These are phyloP conservation scores for Diplotaxis tenuifolia DNA, from an alignment of 345 rosid species.

Conservation along the genomic window DNA sequence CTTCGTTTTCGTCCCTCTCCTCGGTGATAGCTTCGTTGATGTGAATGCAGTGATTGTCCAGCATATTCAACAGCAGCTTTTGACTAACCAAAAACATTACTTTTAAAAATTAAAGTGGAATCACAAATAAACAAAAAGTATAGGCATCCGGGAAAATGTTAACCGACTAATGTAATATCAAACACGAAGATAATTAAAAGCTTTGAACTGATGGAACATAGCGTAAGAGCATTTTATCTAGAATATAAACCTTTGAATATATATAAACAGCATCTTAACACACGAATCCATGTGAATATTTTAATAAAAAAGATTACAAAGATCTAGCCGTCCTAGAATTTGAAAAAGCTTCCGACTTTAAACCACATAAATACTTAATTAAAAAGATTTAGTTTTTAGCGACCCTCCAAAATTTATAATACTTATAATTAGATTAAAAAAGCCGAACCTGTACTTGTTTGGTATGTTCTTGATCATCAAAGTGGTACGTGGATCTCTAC, in stretches of 20 bases:
- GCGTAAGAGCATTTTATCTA: constrained; percentile 38
- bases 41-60: constrained; percentile 92
- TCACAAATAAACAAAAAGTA: not conserved
- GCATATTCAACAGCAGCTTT: constrained; percentile 79
- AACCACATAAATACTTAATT: constrained; percentile 1
- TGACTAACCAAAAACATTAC: constrained; percentile 39
- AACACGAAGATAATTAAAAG: constrained; percentile 32
- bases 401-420: not conserved
- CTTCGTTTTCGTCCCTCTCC: constrained; percentile 32
- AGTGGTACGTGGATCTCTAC: constrained; percentile 44
- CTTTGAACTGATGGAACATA: constrained; percentile 31
- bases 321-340: constrained; percentile 8
- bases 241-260: constrained; percentile 36
- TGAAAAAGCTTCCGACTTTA: constrained; percentile 22
- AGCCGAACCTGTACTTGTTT: constrained; percentile 40
- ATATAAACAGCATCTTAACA: constrained; percentile 26
- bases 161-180: constrained; percentile 31
- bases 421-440: not conserved
- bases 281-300: constrained; percentile 37
- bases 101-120: constrained; percentile 3
- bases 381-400: not conserved
- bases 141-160: constrained; percentile 4
- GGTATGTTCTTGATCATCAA: constrained; percentile 45
- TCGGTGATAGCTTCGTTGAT: constrained; percentile 68
- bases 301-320: constrained; percentile 25